phyloP scores from a whole-genome alignment of 2,329 filamentous ascomycete species.

The Thielaviopsis ethacetica region DNA sequence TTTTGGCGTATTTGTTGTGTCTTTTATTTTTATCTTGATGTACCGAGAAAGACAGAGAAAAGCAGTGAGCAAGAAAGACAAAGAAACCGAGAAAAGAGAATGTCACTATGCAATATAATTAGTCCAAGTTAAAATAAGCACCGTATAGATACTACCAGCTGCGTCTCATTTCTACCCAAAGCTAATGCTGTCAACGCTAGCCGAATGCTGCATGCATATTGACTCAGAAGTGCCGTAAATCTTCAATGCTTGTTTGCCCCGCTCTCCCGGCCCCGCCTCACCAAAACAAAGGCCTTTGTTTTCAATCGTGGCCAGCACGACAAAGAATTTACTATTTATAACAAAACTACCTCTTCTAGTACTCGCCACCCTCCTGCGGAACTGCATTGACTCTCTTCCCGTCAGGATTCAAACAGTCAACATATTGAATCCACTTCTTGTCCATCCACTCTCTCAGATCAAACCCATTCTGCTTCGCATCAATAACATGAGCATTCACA shows the following conservation, averaged over 20 bases:
- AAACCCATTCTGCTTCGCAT: constrained; percentile 11
- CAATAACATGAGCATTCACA: constrained; percentile 11
- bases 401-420: constrained; percentile 12
- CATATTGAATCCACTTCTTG: constrained; percentile 11
- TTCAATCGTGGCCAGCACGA: background rate
- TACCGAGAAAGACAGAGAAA: background rate
- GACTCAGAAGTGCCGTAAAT: no score
- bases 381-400: constrained; percentile 8
- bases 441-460: constrained; percentile 12
- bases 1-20: background rate
- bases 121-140: no score
- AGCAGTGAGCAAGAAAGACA: background rate
- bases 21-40: no score
- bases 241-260: no score
- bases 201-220: no score
- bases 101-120: no score
- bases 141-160: no score
- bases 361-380: constrained; percentile 12
- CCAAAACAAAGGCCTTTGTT: background rate
- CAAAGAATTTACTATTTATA: background rate
- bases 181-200: no score
- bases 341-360: constrained; percentile 3
- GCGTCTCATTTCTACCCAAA: no score
- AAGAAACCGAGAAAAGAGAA: background rate
- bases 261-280: background rate